phyloP scores from a whole-genome alignment of 768 basidiomycete genomes.

The Russula sp. region DNA sequence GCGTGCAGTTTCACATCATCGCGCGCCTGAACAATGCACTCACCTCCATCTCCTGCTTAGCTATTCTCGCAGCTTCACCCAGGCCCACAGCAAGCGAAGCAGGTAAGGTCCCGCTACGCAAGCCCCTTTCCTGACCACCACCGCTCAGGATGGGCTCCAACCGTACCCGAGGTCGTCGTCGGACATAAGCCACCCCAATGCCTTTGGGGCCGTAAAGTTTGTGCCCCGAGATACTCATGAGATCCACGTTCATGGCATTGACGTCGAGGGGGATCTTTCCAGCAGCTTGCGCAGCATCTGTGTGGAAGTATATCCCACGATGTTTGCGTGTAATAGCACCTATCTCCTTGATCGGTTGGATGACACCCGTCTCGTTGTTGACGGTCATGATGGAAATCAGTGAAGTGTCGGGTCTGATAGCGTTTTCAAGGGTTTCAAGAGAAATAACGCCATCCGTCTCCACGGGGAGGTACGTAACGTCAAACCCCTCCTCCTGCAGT shows the following conservation, averaged over 20 bases:
- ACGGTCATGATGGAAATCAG: conserved; percentile 98
- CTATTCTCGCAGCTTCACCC: conserved; percentile 92
- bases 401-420: conserved; percentile 89
- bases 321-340: conserved; percentile 82
- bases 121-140: conserved; percentile 94
- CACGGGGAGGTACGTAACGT: conserved; percentile 96
- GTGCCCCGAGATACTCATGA: conserved; percentile 95
- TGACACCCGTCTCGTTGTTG: conserved; percentile 99
- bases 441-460: conserved; percentile 79
- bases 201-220: conserved; percentile 99
- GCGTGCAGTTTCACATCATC: conserved; percentile 38
- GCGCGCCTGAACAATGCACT: conserved; percentile 42
- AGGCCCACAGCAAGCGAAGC: conserved; percentile 86
- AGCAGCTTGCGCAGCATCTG: conserved; percentile 94
- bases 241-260: conserved; percentile 91
- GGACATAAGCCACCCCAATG: conserved; percentile 89
- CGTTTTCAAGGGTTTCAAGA: conserved; percentile 73
- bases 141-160: conserved; percentile 94
- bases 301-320: conserved; percentile 91
- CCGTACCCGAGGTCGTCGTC: conserved; percentile 87
- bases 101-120: conserved; percentile 92
- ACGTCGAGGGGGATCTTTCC: conserved; percentile 92
- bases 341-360: conserved; percentile 95
- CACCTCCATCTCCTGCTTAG: conserved; percentile 88
- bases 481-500: conserved; percentile 94